Evolutionary conservation across 83 land plant genomes (phyloP).

Genomic region (Thuja plicata): DNA sequence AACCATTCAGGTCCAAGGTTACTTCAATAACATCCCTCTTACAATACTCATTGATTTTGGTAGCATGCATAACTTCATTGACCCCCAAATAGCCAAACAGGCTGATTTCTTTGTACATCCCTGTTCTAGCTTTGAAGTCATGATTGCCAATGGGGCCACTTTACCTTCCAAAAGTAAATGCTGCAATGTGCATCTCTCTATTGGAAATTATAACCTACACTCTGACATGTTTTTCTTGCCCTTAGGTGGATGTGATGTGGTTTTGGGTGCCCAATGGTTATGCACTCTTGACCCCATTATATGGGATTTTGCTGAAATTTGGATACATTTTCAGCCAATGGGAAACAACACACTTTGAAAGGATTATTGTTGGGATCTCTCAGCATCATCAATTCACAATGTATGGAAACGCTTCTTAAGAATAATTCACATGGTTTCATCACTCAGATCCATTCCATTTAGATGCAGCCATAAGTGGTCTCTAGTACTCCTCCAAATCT

Average conservation of each 20-base stretch:
- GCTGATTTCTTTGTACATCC: too few species aligned
- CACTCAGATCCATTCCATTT: not conserved
- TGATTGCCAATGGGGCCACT: not conserved
- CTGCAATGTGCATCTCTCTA: not conserved
- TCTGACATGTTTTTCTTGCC: not conserved
- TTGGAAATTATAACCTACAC: not conserved
- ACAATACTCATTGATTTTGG: too few species aligned
- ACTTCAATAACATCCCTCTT: too few species aligned
- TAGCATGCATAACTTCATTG: too few species aligned
- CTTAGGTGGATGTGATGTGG: too few species aligned
- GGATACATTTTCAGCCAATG: not conserved
- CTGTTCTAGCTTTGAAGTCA: not conserved
- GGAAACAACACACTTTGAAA: not conserved
- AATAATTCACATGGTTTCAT: not conserved
- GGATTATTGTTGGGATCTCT: not conserved
- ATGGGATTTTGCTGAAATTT: not conserved
- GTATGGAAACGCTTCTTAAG: not conserved
- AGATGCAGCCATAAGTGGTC: not conserved
- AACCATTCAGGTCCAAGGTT: too few species aligned
- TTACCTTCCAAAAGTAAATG: not conserved
- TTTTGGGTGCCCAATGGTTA: not conserved
- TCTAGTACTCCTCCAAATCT: not conserved
- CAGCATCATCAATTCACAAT: not conserved
- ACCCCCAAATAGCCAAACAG: too few species aligned
- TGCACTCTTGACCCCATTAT: not conserved